These are phyloP conservation scores for Tubosaeta sp. DNA, from an alignment of 768 basidiomycete genomes.

Conservation along the genomic window DNA sequence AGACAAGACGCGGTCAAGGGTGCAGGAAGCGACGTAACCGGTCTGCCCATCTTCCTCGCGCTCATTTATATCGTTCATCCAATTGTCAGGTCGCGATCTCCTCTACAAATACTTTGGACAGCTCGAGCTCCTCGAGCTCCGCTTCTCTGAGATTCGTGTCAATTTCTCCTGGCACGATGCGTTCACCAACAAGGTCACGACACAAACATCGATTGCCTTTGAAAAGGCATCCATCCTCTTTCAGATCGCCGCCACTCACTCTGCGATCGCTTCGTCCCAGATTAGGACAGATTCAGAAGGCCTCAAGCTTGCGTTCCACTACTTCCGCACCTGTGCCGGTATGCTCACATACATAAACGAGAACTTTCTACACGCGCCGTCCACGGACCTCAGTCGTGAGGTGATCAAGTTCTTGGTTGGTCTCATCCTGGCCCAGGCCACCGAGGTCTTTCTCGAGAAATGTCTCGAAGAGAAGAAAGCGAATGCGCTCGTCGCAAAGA, in stretches of 20 bases:
- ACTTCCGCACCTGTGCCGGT: constrained; percentile 84
- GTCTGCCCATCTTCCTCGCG: constrained; percentile 37
- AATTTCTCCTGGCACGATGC: constrained; percentile 97
- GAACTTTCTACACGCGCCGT: constrained; percentile 97
- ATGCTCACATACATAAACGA: constrained; percentile 99
- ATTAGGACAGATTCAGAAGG: constrained; percentile 88
- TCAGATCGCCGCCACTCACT: constrained; percentile 92
- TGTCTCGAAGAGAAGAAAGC: constrained; percentile 90
- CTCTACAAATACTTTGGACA: constrained; percentile 99
- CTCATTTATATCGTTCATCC: not conserved
- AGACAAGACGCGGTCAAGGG: constrained; percentile 95
- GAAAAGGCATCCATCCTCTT: constrained; percentile 98
- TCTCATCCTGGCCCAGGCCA: constrained; percentile 90
- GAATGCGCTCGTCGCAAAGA: constrained; percentile 71
- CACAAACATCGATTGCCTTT: constrained; percentile 94
- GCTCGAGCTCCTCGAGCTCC: constrained; percentile 92
- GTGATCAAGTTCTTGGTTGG: constrained; percentile 90
- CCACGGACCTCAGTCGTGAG: constrained; percentile 89
- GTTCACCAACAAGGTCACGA: constrained; percentile 90
- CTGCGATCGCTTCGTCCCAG: constrained; percentile 82
- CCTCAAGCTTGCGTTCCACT: constrained; percentile 88
- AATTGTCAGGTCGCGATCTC: constrained; percentile 70
- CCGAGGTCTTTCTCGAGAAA: constrained; percentile 95
- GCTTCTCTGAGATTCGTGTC: constrained; percentile 95
- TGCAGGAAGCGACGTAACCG: constrained; percentile 94